phyloP scores from a whole-genome alignment of 345 rosid species.

The Chamaenerion angustifolium region DNA sequence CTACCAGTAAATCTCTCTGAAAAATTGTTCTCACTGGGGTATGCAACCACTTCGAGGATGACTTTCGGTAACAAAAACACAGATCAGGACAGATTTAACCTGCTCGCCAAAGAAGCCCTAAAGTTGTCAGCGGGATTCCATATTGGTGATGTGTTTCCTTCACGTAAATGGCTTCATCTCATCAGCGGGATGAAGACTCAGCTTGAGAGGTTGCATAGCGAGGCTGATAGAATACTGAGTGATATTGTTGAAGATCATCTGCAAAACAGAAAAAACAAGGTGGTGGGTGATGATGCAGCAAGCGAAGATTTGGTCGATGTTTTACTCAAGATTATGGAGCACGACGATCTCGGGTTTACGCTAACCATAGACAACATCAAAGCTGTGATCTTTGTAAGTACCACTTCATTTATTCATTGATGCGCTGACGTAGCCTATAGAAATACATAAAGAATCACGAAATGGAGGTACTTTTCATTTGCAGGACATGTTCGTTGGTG shows the following conservation, averaged over 20 bases:
- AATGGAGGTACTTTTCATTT: too few species aligned
- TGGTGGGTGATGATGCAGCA: not conserved
- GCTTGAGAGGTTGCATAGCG: constrained; percentile 1
- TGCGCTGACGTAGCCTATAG: too few species aligned
- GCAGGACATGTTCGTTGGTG: not conserved
- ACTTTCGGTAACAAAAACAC: not conserved
- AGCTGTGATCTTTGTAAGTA: not conserved
- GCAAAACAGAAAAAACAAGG: not conserved
- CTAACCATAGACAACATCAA: constrained; percentile 1
- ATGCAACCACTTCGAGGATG: not conserved
- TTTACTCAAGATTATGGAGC: not conserved
- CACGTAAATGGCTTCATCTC: not conserved
- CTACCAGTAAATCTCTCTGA: not conserved
- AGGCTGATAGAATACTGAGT: not conserved
- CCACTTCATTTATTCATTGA: not conserved
- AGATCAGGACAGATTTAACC: constrained; percentile 3
- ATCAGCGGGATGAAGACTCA: not conserved
- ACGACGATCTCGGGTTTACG: not conserved
- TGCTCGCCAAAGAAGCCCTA: not conserved
- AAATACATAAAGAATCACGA: too few species aligned
- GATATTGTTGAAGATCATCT: not conserved
- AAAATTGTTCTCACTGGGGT: not conserved
- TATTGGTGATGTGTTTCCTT: not conserved
- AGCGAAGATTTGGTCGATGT: constrained; percentile 2
- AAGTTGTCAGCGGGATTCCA: not conserved